These are phyloP conservation scores for Sarocladium brachiariae DNA, from an alignment of 2,329 filamentous ascomycete species.

Conservation along the genomic window DNA sequence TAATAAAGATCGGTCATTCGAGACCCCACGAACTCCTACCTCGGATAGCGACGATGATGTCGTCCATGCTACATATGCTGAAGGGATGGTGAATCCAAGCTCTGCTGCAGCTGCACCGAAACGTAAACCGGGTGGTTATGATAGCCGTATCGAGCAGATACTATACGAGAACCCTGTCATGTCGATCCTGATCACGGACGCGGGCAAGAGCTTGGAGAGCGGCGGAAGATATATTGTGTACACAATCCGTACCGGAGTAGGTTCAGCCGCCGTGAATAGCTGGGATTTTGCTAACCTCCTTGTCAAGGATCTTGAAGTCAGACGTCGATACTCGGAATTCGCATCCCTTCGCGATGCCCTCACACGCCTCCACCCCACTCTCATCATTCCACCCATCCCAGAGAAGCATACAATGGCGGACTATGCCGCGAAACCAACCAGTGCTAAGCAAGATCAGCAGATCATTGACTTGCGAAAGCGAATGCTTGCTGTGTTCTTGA, in stretches of 20 bases:
- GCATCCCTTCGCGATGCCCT: slow-evolving; percentile 83
- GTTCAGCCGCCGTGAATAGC: slow-evolving; percentile 17
- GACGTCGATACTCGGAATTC: slow-evolving; percentile 94
- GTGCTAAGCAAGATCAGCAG: slow-evolving; percentile 92
- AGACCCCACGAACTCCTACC: slow-evolving; percentile 64
- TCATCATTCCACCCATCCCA: slow-evolving; percentile 93
- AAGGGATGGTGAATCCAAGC: slow-evolving; percentile 38
- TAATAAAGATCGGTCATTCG: slow-evolving; percentile 36
- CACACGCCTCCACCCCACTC: slow-evolving; percentile 84
- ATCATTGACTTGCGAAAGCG: slow-evolving; percentile 96
- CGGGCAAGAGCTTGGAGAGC: slow-evolving; percentile 89
- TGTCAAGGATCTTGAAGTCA: slow-evolving; percentile 81
- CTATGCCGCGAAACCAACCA: slow-evolving; percentile 95
- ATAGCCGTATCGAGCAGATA: slow-evolving; percentile 94
- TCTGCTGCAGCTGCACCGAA: slow-evolving; percentile 40
- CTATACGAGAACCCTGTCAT: slow-evolving; percentile 90
- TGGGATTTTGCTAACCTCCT: not conserved
- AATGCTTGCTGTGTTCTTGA: slow-evolving; percentile 93
- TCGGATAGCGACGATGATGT: slow-evolving; percentile 62
- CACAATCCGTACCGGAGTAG: slow-evolving; percentile 88
- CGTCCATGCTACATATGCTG: slow-evolving; percentile 30
- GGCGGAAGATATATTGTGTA: slow-evolving; percentile 94
- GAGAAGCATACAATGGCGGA: slow-evolving; percentile 99
- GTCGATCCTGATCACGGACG: slow-evolving; percentile 86
- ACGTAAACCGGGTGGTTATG: slow-evolving; percentile 78